Conservation (phyloP, 768 basidiomycete genomes). For the Dentipellis sp. region DNA sequence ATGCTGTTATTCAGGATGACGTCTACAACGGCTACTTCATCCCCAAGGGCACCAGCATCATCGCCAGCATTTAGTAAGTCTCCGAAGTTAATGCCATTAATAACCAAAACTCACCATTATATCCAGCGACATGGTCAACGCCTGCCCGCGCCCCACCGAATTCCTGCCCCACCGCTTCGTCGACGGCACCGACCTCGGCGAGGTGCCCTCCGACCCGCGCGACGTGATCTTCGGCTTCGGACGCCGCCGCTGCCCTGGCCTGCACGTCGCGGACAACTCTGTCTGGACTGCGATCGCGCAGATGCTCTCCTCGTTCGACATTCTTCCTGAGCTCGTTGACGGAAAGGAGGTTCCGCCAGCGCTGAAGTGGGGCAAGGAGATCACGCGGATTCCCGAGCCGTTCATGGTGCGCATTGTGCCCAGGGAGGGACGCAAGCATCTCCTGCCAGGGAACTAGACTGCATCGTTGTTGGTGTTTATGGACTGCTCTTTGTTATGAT, state of each 20-base stretch:
- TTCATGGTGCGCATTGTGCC: background rate
- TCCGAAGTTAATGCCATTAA: slow-evolving; percentile 1
- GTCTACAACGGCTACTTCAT: background rate
- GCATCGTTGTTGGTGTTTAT: no score
- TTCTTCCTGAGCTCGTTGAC: slow-evolving; percentile 36
- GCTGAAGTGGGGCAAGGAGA: slow-evolving; percentile 18
- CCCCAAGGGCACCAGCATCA: background rate
- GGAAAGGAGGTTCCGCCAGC: slow-evolving; percentile 19
- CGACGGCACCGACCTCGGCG: slow-evolving; percentile 1
- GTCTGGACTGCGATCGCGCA: slow-evolving; percentile 48
- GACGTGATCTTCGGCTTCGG: slow-evolving; percentile 36
- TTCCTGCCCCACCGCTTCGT: slow-evolving; percentile 51
- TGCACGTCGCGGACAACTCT: slow-evolving; percentile 52
- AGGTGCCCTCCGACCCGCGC: slow-evolving; percentile 31
- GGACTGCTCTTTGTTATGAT: no score
- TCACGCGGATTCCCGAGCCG: background rate
- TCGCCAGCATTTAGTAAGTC: background rate
- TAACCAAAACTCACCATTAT: background rate
- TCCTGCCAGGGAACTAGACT: no score
- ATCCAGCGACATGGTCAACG: slow-evolving; percentile 33
- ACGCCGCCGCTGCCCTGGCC: slow-evolving; percentile 52
- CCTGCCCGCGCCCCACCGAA: slow-evolving; percentile 36
- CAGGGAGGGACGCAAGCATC: background rate
- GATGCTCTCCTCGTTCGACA: slow-evolving; percentile 49
- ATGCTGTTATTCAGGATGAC: slow-evolving; percentile 1